Base-by-base conservation (phyloP, 2,329 filamentous ascomycete species). In the Parastagonospora avenae region DNA sequence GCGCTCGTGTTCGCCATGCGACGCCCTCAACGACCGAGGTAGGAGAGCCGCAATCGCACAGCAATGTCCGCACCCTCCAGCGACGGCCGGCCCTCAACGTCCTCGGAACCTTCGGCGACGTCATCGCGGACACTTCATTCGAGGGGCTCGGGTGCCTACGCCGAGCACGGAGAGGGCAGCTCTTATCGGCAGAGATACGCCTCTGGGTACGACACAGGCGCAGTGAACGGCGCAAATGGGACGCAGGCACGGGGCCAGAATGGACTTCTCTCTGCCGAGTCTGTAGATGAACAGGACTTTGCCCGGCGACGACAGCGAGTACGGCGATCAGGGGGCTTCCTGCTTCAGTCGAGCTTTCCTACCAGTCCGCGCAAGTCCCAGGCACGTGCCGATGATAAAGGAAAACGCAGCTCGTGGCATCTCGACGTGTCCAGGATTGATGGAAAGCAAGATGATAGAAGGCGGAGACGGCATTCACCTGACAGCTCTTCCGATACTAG, bases 311-410 rank as follows among this genome's bases (percentile, higher is more conserved):
- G 63, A 46, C 67, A 67, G 38, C 60, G 67, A 16, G 52, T 60
- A 4, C 64, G 67, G 45, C 69, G 66, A 45, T 70, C 74, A 11
- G 76, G 75, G 19, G 76, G 76, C 30, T 79, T 79, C 50, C 60
- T 83, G 36, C 67, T 83, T 32, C 78, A 81, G 31, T 63, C 73
- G 15, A 59, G 73, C 59, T 67, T 75, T 54, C 54, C 66, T 55
- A 68, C 54, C 36, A 56, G 54, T 16, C 55, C 63, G 9, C 60
- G 57, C 28, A 70, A 36, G 54, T 62, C 38, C 62, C 62, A 58
- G 9, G 57, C 42, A 63, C 68, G 28, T 57, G 42, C 64, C 29
- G 59, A 63, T 8, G 70, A 74, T 24, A 75, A 70, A 46, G 72
- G 72, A 50, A 80, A 78, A 61, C 74, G 72, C 50, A 59, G 41